Conservation (phyloP, 2,329 filamentous ascomycete species). For the Emericellopsis atlantica region DNA sequence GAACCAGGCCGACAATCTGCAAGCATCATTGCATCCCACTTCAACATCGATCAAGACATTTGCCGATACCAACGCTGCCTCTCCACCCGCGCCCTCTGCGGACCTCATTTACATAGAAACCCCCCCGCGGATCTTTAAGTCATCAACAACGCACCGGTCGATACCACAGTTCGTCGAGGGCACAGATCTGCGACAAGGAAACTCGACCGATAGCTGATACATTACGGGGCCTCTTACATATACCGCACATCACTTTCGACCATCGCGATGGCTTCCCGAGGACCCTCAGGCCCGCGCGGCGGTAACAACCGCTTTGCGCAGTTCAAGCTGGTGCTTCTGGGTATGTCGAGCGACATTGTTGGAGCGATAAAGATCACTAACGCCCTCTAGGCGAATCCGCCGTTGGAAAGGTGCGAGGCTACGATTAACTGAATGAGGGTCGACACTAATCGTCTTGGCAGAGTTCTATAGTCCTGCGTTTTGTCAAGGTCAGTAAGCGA, state of each 20-base stretch:
- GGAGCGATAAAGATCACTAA: neutral
- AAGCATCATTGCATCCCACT: too few relatives aligned
- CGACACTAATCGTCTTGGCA: conserved; percentile 21
- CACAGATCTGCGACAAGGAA: too few relatives aligned
- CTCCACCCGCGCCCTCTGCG: too few relatives aligned
- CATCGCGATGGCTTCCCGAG: conserved; percentile 66
- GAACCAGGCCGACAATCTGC: too few relatives aligned
- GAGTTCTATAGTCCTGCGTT: conserved; percentile 96
- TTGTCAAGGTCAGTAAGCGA: conserved; percentile 67
- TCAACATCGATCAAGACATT: too few relatives aligned
- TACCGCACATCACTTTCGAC: conserved; percentile 15
- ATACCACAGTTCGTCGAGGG: too few relatives aligned
- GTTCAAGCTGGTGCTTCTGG: conserved; percentile 95
- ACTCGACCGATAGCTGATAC: neutral
- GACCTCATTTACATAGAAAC: too few relatives aligned
- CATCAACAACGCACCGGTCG: too few relatives aligned
- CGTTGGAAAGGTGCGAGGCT: conserved; percentile 72
- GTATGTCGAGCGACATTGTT: conserved; percentile 42
- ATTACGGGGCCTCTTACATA: conserved; percentile 10
- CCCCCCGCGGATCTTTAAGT: too few relatives aligned
- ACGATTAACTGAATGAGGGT: neutral
- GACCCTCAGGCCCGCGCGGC: conserved; percentile 47
- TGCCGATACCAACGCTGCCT: too few relatives aligned
- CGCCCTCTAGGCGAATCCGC: conserved; percentile 75
- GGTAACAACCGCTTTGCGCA: conserved; percentile 85